Conservation (phyloP, 192 early-diverging fungal species). For the Rhizoclosmatium globosum region DNA sequence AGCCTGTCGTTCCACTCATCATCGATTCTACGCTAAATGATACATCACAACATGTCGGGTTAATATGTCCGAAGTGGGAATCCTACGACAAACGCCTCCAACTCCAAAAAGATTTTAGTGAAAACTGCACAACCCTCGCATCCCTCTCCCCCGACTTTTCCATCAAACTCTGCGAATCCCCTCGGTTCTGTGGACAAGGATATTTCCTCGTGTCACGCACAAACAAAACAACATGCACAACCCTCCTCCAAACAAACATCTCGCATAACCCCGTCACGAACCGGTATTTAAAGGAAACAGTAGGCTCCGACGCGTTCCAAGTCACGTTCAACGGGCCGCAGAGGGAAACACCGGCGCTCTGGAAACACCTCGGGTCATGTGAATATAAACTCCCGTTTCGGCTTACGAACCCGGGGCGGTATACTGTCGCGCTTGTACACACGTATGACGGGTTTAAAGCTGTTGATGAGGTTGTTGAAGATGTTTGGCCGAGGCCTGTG, state of each 20-base stretch:
- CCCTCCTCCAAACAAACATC: background rate
- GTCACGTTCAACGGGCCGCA: conserved; percentile 12
- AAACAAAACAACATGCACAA: background rate
- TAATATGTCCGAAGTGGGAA: conserved; percentile 14
- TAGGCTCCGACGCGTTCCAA: conserved; percentile 8
- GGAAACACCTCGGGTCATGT: conserved; percentile 31
- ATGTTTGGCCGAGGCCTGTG: background rate
- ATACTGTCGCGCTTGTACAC: conserved; percentile 6
- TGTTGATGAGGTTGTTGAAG: background rate
- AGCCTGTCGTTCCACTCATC: background rate
- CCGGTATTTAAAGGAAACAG: background rate
- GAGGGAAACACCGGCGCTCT: conserved; percentile 1
- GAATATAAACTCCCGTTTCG: conserved; percentile 26
- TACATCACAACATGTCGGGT: background rate
- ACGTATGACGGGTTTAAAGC: conserved; percentile 26
- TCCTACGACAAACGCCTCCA: conserved; percentile 17
- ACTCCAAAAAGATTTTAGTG: conserved; percentile 4
- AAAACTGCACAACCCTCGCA: background rate
- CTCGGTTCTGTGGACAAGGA: conserved; percentile 22
- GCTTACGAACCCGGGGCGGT: conserved; percentile 19
- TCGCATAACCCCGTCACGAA: background rate
- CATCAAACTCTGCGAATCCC: background rate
- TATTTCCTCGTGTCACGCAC: conserved; percentile 15
- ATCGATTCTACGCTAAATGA: background rate
- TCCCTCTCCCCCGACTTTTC: background rate